Conservation (phyloP, 2,329 filamentous ascomycete species). For the Fusarium palustre region DNA sequence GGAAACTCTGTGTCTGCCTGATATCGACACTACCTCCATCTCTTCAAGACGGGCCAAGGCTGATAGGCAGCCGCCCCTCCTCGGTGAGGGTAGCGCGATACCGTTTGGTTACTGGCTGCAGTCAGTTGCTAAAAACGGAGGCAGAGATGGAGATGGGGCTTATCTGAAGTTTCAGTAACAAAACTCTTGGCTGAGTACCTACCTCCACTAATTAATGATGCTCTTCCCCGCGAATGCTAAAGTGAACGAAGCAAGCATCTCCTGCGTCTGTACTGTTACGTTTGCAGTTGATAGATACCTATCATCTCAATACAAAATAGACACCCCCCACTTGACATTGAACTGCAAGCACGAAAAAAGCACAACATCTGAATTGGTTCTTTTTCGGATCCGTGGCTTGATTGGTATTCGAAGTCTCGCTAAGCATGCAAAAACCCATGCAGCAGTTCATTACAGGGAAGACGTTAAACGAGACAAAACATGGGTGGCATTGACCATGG, state of each 20-base stretch:
- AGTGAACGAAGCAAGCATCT: conserved; percentile 29
- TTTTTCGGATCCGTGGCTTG: conserved; percentile 4
- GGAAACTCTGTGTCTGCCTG: conserved; percentile 2
- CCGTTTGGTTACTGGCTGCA: background rate
- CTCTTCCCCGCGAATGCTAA: conserved; percentile 33
- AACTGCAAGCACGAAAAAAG: conserved; percentile 3
- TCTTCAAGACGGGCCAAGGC: background rate
- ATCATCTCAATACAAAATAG: background rate
- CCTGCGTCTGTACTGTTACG: conserved; percentile 15
- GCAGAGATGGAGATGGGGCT: conserved; percentile 19
- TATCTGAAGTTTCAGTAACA: conserved; percentile 28
- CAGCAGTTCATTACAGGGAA: conserved; percentile 3
- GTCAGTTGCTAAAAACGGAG: conserved; percentile 18
- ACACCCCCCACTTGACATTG: background rate
- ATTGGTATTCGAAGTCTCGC: background rate
- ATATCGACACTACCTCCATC: conserved; percentile 32
- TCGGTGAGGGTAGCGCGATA: conserved; percentile 15
- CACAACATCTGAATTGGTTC: background rate
- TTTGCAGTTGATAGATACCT: conserved; percentile 17
- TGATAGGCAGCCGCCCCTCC: conserved; percentile 15
- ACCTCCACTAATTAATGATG: conserved; percentile 21
- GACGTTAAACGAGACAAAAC: background rate
- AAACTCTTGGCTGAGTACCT: background rate
- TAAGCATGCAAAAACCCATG: conserved; percentile 2
- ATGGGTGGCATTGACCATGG: conserved; percentile 4